Percentiles rank a stretch among this genome's conserved stretches.
phyloP scores from a whole-genome alignment of 2,329 filamentous ascomycete species.

The Colletotrichum abscissum region DNA sequence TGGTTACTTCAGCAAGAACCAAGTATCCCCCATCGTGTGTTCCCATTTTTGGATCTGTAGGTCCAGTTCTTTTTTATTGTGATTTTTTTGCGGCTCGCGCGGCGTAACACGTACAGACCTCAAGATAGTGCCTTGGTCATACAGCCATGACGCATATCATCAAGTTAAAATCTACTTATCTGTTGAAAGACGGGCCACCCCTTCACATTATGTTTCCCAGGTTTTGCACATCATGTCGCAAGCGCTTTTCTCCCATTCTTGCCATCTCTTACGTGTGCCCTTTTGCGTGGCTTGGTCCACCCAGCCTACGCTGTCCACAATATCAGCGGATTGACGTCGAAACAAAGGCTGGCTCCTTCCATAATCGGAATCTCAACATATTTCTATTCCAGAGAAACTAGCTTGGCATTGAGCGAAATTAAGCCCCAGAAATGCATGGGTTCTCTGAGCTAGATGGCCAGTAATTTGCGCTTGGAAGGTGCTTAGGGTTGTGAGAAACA shows the following conservation, averaged over 20 bases:
- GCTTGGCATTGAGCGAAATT: background rate
- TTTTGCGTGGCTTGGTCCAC: constrained; percentile 3
- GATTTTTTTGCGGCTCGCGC: background rate
- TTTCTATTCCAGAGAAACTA: background rate
- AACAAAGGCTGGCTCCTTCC: background rate
- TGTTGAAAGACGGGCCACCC: background rate
- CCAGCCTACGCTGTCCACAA: background rate
- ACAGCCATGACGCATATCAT: background rate
- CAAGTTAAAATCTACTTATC: background rate
- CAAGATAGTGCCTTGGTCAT: background rate
- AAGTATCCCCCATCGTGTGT: background rate
- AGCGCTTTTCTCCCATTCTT: background rate
- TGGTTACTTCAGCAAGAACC: background rate
- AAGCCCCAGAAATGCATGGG: background rate
- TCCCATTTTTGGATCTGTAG: background rate
- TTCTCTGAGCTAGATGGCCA: background rate
- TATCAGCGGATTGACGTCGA: background rate
- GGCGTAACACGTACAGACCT: too few relatives aligned
- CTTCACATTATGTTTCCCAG: background rate
- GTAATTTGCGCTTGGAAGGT: background rate
- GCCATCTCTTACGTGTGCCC: background rate
- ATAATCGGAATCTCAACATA: background rate
- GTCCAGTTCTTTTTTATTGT: background rate
- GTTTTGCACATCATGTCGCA: background rate
- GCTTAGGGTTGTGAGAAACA: background rate